A percentile compares a stretch with the other conserved stretches of the same genome.
Evolutionary conservation across 768 basidiomycete genomes (phyloP).

Genomic region (Serendipita sp.): DNA sequence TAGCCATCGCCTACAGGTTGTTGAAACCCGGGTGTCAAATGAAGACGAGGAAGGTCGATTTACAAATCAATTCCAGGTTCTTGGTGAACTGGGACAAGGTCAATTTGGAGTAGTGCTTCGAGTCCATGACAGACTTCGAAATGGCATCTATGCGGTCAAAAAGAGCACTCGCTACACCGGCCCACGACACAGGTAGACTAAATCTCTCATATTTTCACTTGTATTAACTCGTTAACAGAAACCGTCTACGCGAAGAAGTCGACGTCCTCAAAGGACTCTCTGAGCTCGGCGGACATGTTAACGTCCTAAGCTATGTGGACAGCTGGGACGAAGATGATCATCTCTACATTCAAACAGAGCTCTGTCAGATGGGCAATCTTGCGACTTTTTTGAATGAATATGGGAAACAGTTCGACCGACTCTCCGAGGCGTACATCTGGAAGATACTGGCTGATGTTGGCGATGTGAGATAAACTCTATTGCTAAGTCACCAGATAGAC

Average conservation of each 20-base stretch:
- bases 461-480: constrained; percentile 40
- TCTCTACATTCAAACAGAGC: constrained; percentile 83
- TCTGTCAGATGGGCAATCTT: constrained; percentile 88
- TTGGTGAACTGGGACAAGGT: constrained; percentile 1
- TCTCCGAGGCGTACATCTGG: constrained; percentile 91
- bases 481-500: not conserved
- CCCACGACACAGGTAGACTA: not conserved
- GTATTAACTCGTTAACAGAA: constrained; percentile 13
- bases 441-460: constrained; percentile 85
- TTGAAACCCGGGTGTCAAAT: not conserved
- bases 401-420: constrained; percentile 61
- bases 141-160: not conserved
- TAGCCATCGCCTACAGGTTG: not conserved
- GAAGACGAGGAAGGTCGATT: constrained; percentile 2
- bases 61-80: not conserved
- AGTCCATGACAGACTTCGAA: not conserved
- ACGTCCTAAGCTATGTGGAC: constrained; percentile 77
- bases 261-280: constrained; percentile 71
- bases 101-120: not conserved
- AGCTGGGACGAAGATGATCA: constrained; percentile 90
- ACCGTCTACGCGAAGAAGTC: constrained; percentile 82
- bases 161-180: not conserved
- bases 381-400: constrained; percentile 83
- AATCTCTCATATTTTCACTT: not conserved
- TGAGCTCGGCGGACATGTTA: constrained; percentile 40